Percentiles rank a stretch among this genome's conserved stretches.
Evolutionary conservation across 768 basidiomycete species (phyloP).

Genomic region (Serendipita sp.): DNA sequence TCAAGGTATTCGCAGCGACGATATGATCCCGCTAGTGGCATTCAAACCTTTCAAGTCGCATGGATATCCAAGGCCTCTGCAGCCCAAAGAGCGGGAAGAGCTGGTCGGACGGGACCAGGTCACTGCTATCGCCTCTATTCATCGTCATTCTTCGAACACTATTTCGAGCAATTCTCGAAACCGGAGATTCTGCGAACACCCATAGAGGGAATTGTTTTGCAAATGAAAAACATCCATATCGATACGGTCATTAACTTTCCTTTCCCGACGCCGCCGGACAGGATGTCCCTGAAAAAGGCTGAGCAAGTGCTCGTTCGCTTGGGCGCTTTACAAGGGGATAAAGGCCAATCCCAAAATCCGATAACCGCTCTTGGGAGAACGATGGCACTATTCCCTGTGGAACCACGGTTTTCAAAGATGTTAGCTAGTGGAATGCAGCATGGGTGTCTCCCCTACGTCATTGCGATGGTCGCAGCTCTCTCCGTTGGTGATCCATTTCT

Average conservation of each 20-base stretch:
- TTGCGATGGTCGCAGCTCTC: slow-evolving; percentile 77
- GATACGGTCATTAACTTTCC: slow-evolving; percentile 94
- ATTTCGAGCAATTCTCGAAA: slow-evolving; percentile 70
- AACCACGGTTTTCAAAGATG: slow-evolving; percentile 93
- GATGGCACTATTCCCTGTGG: slow-evolving; percentile 88
- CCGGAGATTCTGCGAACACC: slow-evolving; percentile 94
- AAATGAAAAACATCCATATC: slow-evolving; percentile 99
- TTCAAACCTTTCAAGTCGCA: slow-evolving; percentile 80
- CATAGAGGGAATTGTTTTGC: slow-evolving; percentile 88
- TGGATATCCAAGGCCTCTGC: slow-evolving; percentile 96
- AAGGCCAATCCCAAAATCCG: slow-evolving; percentile 30
- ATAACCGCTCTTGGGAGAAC: slow-evolving; percentile 82
- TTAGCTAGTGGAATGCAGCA: slow-evolving; percentile 73
- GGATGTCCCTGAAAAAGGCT: slow-evolving; percentile 53
- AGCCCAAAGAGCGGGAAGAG: slow-evolving; percentile 85
- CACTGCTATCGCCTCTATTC: slow-evolving; percentile 97
- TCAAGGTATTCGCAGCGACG: slow-evolving; percentile 37
- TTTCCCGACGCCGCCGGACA: slow-evolving; percentile 91
- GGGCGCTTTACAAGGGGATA: slow-evolving; percentile 48
- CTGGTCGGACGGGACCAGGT: slow-evolving; percentile 93
- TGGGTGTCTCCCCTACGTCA: slow-evolving; percentile 79
- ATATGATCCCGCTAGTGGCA: slow-evolving; percentile 63
- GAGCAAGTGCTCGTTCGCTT: slow-evolving; percentile 67
- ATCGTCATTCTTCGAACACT: slow-evolving; percentile 82
- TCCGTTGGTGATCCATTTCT: slow-evolving; percentile 94